A percentile compares a stretch with the other conserved stretches of the same genome.
These are phyloP conservation scores for Zelopaecilomyces penicillatus DNA, from an alignment of 2,329 filamentous ascomycete genomes.

Conservation along the genomic window DNA sequence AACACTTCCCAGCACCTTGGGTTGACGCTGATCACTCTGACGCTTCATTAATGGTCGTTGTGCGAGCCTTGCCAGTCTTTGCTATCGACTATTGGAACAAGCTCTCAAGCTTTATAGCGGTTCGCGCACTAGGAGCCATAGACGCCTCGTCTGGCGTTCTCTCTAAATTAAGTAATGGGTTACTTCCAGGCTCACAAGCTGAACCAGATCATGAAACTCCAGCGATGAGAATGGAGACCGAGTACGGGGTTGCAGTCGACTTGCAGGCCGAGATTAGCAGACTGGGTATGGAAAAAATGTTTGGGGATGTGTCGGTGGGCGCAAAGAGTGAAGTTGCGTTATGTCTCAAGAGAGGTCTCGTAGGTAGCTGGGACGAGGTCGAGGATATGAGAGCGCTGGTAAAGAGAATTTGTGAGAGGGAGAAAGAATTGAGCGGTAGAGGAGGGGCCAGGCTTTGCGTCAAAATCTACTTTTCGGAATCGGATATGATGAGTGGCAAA, in stretches of 20 bases:
- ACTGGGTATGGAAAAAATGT: neutral
- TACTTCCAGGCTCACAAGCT: neutral
- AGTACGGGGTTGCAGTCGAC: conserved; percentile 1
- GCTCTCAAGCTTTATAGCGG: neutral
- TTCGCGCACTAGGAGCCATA: neutral
- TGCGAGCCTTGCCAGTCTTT: conserved; percentile 1
- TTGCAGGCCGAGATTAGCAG: neutral
- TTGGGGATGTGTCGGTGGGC: neutral
- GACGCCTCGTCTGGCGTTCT: conserved; percentile 1
- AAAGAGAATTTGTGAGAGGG: neutral
- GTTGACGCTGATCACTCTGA: conserved; percentile 10
- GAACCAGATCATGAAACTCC: neutral
- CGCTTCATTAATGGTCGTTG: neutral
- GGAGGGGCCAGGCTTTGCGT: neutral
- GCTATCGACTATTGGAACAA: conserved; percentile 2
- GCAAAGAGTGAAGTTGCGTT: conserved; percentile 1
- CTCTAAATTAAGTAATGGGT: neutral
- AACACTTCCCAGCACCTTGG: conserved; percentile 8
- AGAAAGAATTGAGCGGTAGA: neutral
- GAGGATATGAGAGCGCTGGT: neutral
- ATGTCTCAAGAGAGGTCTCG: neutral
- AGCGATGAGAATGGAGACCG: neutral
- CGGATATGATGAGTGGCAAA: neutral
- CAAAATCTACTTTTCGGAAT: conserved; percentile 1
- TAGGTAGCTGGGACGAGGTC: neutral